Evolutionary conservation across 1,139 yeast species (phyloP), one percentile per base, ranked within the genome.

Genomic region (Saccharomyces pastorianus): DNA sequence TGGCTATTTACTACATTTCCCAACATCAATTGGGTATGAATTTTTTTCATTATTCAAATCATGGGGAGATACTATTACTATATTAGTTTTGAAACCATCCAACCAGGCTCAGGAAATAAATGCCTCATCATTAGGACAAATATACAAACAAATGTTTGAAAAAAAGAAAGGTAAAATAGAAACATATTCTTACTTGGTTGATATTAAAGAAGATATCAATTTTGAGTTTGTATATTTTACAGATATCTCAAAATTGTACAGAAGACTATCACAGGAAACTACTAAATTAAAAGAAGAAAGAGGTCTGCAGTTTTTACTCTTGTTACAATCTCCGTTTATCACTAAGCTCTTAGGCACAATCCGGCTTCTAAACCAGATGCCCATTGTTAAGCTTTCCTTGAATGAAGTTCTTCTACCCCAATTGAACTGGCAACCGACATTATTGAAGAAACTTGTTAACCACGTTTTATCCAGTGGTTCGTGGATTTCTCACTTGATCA

Each of bases 391-490:
- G 55, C 80, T 86, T 79, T 74, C 78, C 17, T 75, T 82, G 5
- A 73, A 80, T 56, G 84, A 81, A 63, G 66, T 79, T 47, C 69
- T 81, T 1, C 71, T 89, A 29, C 93, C 96, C 5, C 85, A 95
- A 2, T 72, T 93, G 52, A 90, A 95, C 7, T 93, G 99, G 98
- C 96, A 90, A 65, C 70, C 80, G 0, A 75, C 82, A 27, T 76
- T 88, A n/a, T 74, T 84, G 48, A 85, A 83, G 60, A 76, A 90
- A 56, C 73, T 88, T 3, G 76, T 85, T 48, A 84, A 83, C 61
- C 91, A 88, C 60, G 84, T 83, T 66, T 76, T 93, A 53, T 82
- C 88, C 0, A 73, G 90, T 49, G 87, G 95, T 0, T 76, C 85
- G 1, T 86, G 96, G 89, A 68, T 91, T 28, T 75, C 78, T 38